These are phyloP conservation scores for Phyllosticta citrichinensis DNA, from an alignment of 2,329 filamentous ascomycete genomes.

Conservation along the genomic window DNA sequence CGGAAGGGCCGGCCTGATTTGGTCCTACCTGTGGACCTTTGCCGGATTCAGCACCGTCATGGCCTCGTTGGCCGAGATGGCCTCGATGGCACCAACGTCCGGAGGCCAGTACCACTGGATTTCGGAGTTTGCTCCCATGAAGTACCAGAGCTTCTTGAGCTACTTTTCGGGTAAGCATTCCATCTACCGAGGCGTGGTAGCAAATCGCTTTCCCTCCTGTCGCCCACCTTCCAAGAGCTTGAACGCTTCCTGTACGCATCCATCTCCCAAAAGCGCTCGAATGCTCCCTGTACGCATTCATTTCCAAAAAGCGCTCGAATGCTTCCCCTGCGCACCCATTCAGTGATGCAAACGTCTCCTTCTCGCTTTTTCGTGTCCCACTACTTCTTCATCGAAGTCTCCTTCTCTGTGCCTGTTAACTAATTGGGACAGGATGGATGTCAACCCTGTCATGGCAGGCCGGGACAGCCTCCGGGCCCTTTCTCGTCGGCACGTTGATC, in stretches of 20 bases:
- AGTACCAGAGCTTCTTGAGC: slow-evolving; percentile 11
- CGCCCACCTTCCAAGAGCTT: no score
- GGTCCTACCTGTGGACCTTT: slow-evolving; percentile 26
- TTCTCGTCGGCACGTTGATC: slow-evolving; percentile 39
- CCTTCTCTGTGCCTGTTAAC: not conserved
- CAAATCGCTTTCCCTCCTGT: no score
- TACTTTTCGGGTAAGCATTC: slow-evolving; percentile 12
- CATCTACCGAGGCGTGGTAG: no score
- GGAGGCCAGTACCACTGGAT: slow-evolving; percentile 12
- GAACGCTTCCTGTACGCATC: no score
- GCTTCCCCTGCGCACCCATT: no score
- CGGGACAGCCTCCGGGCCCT: slow-evolving; percentile 38
- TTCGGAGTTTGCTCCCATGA: slow-evolving; percentile 11
- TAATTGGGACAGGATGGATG: slow-evolving; percentile 34
- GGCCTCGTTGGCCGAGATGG: slow-evolving; percentile 13
- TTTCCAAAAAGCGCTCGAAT: no score
- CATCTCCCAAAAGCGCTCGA: no score
- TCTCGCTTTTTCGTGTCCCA: no score
- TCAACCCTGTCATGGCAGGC: slow-evolving; percentile 42
- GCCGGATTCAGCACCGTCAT: slow-evolving; percentile 18
- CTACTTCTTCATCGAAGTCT: no score
- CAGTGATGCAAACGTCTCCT: no score
- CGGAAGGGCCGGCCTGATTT: slow-evolving; percentile 12
- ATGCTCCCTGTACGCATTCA: no score
- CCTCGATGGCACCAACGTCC: slow-evolving; percentile 11